Evolutionary conservation across 2,329 filamentous ascomycete genomes (phyloP), one percentile per base, ranked within the genome.

Genomic region (Tolypocladium inflatum): DNA sequence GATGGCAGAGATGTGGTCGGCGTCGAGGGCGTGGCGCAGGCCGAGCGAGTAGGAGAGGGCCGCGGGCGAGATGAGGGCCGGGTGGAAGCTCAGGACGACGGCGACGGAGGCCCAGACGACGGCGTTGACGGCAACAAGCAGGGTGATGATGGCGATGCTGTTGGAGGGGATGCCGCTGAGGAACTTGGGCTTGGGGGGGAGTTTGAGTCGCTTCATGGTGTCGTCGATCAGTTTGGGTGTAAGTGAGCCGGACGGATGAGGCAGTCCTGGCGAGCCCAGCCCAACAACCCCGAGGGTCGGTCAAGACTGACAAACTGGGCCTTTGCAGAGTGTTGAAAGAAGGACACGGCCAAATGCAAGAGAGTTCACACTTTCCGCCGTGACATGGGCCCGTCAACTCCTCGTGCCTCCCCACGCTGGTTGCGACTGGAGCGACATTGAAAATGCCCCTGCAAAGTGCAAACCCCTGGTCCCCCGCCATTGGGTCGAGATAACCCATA

Each of bases 11-110:
- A 81, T 83, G 71, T 97, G 94, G 73, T 97, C 93, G n/a, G 93
- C 94, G 68, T 97, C 94, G 51, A 97, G 84, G n/a, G 93, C 93
- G 77, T 97, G 93, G 48, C 93, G 88, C 15, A 97, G 81, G 3
- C 93, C 93, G 13, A 97, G 82, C 0, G 90, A 90, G 72, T 95
- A 97, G 33, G 92, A 87, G 1, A 97, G 82, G 2, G 92, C 85
- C 1, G 91, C 90, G 3, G 91, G 87, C 2, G 89, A 89, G 55
- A 92, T 84, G 61, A 97, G 81, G 0, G 79, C 75, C 0, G 82
- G 77, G 69, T 83, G 75, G 63, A 76, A 78, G 62, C 74, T 76
- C 21, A 85, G 74, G 23, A 83, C 74, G 6, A 84, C 71, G 60
- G 75, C 83, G 30, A 76, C 74, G 19, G 73, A 75, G 55, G 76